Evolutionary conservation across 352 stramenopile genomes (phyloP).

Genomic region (Phytophthora multivora): DNA sequence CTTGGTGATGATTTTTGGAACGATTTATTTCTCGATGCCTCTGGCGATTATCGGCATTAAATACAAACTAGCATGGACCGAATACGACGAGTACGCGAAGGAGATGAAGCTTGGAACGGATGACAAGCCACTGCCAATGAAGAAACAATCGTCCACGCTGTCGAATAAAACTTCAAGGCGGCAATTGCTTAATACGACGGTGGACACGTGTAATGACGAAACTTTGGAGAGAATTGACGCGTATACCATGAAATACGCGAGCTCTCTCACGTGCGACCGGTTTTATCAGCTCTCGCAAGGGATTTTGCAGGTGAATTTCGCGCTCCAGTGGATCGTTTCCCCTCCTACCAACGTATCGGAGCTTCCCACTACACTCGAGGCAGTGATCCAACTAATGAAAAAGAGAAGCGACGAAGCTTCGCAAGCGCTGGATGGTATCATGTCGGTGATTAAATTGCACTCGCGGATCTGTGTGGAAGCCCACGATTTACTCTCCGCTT

Average conservation of each 20-base stretch:
- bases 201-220: slow-evolving; percentile 16
- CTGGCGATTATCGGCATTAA: slow-evolving; percentile 60
- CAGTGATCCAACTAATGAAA: slow-evolving; percentile 34
- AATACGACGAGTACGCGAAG: slow-evolving; percentile 26
- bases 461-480: slow-evolving; percentile 44
- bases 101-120: slow-evolving; percentile 1
- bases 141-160: background rate
- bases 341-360: background rate
- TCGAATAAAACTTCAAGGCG: slow-evolving; percentile 3
- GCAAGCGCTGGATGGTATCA: slow-evolving; percentile 39
- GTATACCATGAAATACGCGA: slow-evolving; percentile 23
- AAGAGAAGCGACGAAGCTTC: slow-evolving; percentile 37
- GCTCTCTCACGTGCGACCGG: slow-evolving; percentile 38
- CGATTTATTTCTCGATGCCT: slow-evolving; percentile 63
- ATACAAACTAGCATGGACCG: slow-evolving; percentile 47
- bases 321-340: slow-evolving; percentile 15
- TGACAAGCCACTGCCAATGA: background rate
- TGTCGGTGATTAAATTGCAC: slow-evolving; percentile 44
- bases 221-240: slow-evolving; percentile 39
- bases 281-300: slow-evolving; percentile 44
- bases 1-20: slow-evolving; percentile 62
- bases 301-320: slow-evolving; percentile 22
- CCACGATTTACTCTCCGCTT: slow-evolving; percentile 16
- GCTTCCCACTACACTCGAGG: slow-evolving; percentile 1
- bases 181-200: slow-evolving; percentile 5